These are phyloP conservation scores for Diplodia intermedia DNA, from an alignment of 2,329 filamentous ascomycete species.

Conservation along the genomic window DNA sequence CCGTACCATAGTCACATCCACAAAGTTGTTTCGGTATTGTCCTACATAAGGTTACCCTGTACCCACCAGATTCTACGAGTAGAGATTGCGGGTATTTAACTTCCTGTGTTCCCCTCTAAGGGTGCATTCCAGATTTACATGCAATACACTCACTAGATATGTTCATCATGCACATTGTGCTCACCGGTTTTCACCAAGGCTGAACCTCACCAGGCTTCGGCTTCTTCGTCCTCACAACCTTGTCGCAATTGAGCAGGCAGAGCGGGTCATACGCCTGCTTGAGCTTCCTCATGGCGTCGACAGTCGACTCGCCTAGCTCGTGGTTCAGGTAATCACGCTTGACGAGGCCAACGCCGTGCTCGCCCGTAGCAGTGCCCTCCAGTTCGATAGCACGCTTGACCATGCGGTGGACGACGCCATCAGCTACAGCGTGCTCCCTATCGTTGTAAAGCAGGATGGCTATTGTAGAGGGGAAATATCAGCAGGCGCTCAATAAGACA, in stretches of 20 bases:
- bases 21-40: background rate
- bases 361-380: conserved; percentile 85
- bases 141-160: conserved; percentile 1
- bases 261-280: conserved; percentile 82
- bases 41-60: background rate
- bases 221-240: conserved; percentile 60
- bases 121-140: no score
- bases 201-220: conserved; percentile 55
- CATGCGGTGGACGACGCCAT: conserved; percentile 80
- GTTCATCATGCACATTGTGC: background rate
- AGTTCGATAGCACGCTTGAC: conserved; percentile 84
- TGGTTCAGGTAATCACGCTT: conserved; percentile 84
- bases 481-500: background rate
- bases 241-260: conserved; percentile 69
- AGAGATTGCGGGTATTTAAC: background rate
- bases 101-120: no score
- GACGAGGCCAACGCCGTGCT: conserved; percentile 83
- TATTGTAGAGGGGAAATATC: conserved; percentile 37
- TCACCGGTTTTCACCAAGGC: conserved; percentile 43
- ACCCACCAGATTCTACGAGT: background rate
- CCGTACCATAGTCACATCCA: background rate
- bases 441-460: conserved; percentile 70
- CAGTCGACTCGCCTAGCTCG: conserved; percentile 75
- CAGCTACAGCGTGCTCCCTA: conserved; percentile 69
- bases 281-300: conserved; percentile 84